Conservation (phyloP, 441 rosid genomes). For the Erodium moschatum region DNA sequence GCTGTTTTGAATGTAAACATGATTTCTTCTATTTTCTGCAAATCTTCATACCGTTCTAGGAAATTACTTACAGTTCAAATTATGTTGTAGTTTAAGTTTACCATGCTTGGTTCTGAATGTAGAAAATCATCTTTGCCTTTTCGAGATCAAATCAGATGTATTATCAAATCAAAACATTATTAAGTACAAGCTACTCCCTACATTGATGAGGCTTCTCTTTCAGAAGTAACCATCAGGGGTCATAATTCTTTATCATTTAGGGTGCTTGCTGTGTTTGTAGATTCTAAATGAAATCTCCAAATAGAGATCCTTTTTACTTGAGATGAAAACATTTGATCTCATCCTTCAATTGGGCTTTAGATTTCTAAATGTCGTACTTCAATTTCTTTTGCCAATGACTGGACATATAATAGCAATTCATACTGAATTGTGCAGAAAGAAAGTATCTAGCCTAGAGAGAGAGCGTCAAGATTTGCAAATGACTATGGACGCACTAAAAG, state of each 20-base stretch:
- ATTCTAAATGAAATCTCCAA: neutral
- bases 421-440: conserved; percentile 54
- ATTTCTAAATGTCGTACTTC: conserved; percentile 13
- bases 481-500: conserved; percentile 82
- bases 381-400: neutral
- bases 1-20: too few species aligned
- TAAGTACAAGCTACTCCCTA: too few species aligned
- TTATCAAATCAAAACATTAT: too few species aligned
- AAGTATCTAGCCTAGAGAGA: conserved; percentile 67
- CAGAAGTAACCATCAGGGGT: too few species aligned
- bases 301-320: neutral
- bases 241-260: neutral
- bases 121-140: too few species aligned
- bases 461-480: conserved; percentile 81
- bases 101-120: too few species aligned
- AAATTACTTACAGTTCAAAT: too few species aligned
- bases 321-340: neutral
- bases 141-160: too few species aligned
- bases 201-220: too few species aligned
- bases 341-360: conserved; percentile 2
- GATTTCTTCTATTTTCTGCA: too few species aligned
- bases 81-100: too few species aligned
- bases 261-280: conserved; percentile 4
- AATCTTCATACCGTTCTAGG: too few species aligned
- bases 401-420: conserved; percentile 11